Evolutionary conservation across 2,329 filamentous ascomycete genomes (phyloP).

Genomic region (Aspergillus tamarii): DNA sequence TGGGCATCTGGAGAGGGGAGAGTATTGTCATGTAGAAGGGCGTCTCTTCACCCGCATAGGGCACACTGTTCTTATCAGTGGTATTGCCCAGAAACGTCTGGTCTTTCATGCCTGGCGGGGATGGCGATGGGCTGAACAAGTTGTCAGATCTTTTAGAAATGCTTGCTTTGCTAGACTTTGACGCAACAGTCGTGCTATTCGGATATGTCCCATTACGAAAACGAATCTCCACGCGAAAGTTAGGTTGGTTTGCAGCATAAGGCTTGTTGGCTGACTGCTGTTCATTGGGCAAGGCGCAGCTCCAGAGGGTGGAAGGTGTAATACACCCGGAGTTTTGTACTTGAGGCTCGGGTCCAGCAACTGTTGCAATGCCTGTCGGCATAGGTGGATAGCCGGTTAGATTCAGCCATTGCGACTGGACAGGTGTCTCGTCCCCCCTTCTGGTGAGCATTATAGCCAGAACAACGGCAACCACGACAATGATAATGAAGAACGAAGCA

Average conservation of each 20-base stretch:
- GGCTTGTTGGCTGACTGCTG: conserved; percentile 66
- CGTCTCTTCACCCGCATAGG: conserved; percentile 82
- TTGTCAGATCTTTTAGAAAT: conserved; percentile 33
- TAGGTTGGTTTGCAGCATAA: conserved; percentile 70
- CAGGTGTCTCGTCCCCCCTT: conserved; percentile 45
- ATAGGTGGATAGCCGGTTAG: conserved; percentile 84
- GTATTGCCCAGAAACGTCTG: conserved; percentile 83
- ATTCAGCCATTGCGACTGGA: conserved; percentile 73
- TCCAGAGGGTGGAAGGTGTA: conserved; percentile 76
- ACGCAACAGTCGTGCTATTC: conserved; percentile 64
- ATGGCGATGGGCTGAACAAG: conserved; percentile 49
- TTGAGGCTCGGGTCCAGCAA: conserved; percentile 72
- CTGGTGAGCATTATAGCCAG: conserved; percentile 61
- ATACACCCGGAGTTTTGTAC: conserved; percentile 71
- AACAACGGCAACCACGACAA: conserved; percentile 62
- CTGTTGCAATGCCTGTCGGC: conserved; percentile 78
- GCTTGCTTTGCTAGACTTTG: conserved; percentile 36
- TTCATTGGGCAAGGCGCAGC: conserved; percentile 80
- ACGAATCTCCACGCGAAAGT: conserved; percentile 75
- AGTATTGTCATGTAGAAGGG: conserved; percentile 85
- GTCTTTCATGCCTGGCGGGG: conserved; percentile 63
- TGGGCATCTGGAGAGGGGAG: conserved; percentile 42
- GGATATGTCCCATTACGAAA: conserved; percentile 59
- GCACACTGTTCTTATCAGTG: conserved; percentile 71
- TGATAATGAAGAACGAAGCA: conserved; percentile 53